Evolutionary conservation across 257 asterid species (phyloP).

Genomic region (Cruciata laevipes): DNA sequence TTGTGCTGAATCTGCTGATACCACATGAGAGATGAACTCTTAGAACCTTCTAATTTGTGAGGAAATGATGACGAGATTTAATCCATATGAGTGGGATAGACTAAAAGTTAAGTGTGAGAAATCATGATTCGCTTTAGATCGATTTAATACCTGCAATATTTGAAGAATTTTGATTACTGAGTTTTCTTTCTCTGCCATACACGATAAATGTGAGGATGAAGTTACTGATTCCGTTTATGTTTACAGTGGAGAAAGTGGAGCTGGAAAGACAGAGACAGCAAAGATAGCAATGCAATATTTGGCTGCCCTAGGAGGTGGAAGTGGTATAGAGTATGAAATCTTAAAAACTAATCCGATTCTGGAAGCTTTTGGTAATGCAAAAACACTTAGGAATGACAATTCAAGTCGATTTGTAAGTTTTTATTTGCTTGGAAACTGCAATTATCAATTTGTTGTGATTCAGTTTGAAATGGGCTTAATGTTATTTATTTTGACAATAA

Average conservation of each 20-base stretch:
- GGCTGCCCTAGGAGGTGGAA: slow-evolving; percentile 98
- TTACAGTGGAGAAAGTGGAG: slow-evolving; percentile 99
- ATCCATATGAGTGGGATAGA: not conserved
- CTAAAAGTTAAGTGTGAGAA: too few species aligned
- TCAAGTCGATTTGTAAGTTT: slow-evolving; percentile 98
- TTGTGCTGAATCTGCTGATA: too few species aligned
- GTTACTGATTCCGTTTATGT: slow-evolving; percentile 19
- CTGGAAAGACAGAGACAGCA: slow-evolving; percentile 99
- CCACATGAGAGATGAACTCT: not conserved
- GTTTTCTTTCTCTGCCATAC: not conserved
- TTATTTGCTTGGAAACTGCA: not conserved
- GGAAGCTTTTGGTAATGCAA: slow-evolving; percentile 99
- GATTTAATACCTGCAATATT: not conserved
- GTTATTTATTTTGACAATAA: not conserved
- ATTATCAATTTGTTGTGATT: not conserved
- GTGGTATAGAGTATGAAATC: slow-evolving; percentile 96
- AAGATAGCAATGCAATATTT: slow-evolving; percentile 98
- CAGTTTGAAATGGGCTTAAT: not conserved
- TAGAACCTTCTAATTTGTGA: not conserved
- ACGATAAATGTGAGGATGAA: not conserved
- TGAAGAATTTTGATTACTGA: not conserved
- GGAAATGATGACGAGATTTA: not conserved
- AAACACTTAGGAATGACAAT: slow-evolving; percentile 89
- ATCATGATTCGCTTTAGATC: not conserved
- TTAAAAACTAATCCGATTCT: slow-evolving; percentile 93